phyloP scores from a whole-genome alignment of 2,329 filamentous ascomycete species.

The Pestalotiopsis sp. region DNA sequence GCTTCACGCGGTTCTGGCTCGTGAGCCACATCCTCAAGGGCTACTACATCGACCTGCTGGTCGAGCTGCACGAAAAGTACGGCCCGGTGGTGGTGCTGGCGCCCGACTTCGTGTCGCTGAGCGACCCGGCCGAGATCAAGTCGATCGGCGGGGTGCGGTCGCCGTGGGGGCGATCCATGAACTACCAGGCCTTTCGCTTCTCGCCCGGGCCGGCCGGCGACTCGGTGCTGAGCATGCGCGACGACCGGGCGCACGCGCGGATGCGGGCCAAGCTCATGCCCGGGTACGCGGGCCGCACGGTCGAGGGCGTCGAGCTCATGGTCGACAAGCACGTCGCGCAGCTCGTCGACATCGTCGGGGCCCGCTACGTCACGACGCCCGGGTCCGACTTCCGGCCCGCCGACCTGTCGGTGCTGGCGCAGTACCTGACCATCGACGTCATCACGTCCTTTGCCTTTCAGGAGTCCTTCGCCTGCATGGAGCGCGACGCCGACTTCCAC shows the following conservation, averaged over 20 bases:
- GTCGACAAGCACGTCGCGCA: constrained; percentile 51
- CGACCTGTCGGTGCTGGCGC: constrained; percentile 49
- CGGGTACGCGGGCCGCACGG: constrained; percentile 54
- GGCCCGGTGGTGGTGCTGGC: constrained; percentile 14
- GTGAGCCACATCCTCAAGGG: not conserved
- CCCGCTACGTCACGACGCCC: constrained; percentile 37
- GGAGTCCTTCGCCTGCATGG: constrained; percentile 3
- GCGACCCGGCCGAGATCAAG: constrained; percentile 7
- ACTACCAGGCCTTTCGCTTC: not conserved
- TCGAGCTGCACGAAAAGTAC: constrained; percentile 17
- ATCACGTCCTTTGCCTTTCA: constrained; percentile 52
- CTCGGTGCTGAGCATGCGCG: constrained; percentile 31
- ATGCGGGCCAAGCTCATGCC: constrained; percentile 45
- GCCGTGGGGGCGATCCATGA: not conserved
- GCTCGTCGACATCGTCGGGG: constrained; percentile 45
- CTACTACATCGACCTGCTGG: constrained; percentile 1
- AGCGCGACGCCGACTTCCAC: constrained; percentile 4
- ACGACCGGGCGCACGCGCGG: constrained; percentile 46
- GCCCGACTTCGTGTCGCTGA: constrained; percentile 3
- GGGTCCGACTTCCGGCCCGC: constrained; percentile 40
- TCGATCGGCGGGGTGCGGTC: not conserved
- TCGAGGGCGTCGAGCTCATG: constrained; percentile 49
- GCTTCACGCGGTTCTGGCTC: constrained; percentile 6
- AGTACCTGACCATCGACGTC: constrained; percentile 57
- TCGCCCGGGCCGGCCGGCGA: constrained; percentile 1